Evolutionary conservation across 108 stramenopile species (phyloP).

Genomic region (Bacterosira constricta): DNA sequence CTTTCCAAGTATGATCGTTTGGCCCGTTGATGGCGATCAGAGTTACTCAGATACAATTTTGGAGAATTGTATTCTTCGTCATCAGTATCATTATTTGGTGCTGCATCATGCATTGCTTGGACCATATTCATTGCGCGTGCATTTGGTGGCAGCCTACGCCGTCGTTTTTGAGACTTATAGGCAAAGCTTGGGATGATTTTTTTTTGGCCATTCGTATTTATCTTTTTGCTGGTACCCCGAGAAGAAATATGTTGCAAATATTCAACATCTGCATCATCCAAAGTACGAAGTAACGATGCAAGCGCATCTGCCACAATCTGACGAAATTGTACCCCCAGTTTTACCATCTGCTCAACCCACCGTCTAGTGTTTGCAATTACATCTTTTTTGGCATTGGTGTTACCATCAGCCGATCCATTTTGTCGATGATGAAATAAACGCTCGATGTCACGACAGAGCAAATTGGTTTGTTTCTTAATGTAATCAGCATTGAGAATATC

Average conservation of each 20-base stretch:
- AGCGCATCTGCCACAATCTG: background rate
- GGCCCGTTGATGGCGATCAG: conserved; percentile 17
- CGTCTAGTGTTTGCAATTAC: background rate
- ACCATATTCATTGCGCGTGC: background rate
- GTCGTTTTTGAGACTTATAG: background rate
- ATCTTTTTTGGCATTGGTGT: background rate
- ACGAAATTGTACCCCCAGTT: background rate
- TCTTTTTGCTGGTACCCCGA: background rate
- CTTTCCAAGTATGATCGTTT: conserved; percentile 4
- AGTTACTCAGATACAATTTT: conserved; percentile 6
- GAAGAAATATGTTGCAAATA: background rate
- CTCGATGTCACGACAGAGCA: background rate
- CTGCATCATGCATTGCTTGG: conserved; percentile 21
- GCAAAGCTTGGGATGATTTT: background rate
- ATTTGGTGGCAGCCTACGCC: conserved; percentile 9
- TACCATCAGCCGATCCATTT: background rate
- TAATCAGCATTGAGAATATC: background rate
- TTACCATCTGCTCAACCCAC: background rate
- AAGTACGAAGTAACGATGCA: conserved; percentile 2
- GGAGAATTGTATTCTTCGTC: background rate
- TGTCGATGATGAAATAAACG: background rate
- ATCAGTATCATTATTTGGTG: background rate
- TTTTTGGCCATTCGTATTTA: background rate
- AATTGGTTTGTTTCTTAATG: background rate
- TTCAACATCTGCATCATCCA: conserved; percentile 12